Percentiles rank a stretch among this genome's conserved stretches.
These are phyloP conservation scores for Aspergillus taichungensis DNA, from an alignment of 495 filamentous ascomycete species.

Conservation along the genomic window DNA sequence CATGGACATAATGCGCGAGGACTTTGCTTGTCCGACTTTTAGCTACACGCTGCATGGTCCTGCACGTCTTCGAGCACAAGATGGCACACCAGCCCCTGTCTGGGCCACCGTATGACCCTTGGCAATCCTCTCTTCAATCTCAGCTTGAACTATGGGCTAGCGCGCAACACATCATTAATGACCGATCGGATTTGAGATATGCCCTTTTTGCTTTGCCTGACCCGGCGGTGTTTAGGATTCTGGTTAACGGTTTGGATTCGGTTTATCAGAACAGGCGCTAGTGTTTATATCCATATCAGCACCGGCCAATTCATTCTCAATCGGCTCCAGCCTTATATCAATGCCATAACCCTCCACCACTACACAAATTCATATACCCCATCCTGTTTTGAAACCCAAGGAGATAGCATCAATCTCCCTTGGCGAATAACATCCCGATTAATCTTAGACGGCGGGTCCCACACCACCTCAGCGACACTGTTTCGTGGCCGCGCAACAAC, in stretches of 20 bases:
- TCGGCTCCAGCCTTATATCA: too few species aligned
- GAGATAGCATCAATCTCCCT: slow-evolving; percentile 12
- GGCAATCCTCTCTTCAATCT: too few species aligned
- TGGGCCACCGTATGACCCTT: slow-evolving; percentile 1
- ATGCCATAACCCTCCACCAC: background rate
- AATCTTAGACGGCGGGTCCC: slow-evolving; percentile 23
- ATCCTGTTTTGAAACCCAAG: background rate
- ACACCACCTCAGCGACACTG: slow-evolving; percentile 32
- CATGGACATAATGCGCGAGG: slow-evolving; percentile 36
- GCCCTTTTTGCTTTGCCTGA: too few species aligned
- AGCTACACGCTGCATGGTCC: slow-evolving; percentile 30
- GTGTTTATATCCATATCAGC: too few species aligned
- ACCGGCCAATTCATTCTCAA: too few species aligned
- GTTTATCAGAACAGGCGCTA: too few species aligned
- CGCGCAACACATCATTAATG: too few species aligned
- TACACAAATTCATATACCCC: slow-evolving; percentile 2
- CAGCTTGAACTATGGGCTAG: too few species aligned
- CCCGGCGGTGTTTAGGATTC: too few species aligned
- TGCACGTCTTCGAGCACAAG: slow-evolving; percentile 7
- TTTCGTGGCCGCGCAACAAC: slow-evolving; percentile 13
- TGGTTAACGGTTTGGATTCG: too few species aligned
- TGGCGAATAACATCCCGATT: slow-evolving; percentile 18
- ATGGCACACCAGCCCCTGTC: slow-evolving; percentile 2
- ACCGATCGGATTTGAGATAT: too few species aligned
- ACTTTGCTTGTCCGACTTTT: slow-evolving; percentile 31